Evolutionary conservation across 176 grass and related monocot genomes (phyloP).

Genomic region (Zizania latifolia): DNA sequence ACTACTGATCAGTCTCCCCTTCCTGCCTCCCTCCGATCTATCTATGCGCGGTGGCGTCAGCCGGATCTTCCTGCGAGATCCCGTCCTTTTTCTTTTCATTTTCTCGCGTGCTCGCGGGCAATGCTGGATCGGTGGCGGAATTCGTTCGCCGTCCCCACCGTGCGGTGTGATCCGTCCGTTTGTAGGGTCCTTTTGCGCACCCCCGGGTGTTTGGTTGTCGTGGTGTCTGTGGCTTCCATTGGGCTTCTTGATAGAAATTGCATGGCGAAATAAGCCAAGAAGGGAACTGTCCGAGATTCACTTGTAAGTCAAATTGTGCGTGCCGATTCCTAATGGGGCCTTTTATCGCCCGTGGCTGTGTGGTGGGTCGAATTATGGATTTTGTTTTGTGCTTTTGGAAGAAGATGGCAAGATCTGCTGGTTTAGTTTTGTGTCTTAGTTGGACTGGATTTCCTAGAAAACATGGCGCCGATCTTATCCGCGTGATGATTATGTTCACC

Average conservation of each 20-base stretch:
- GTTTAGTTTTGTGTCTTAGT: too few species aligned
- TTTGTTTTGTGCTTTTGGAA: not conserved
- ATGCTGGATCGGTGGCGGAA: constrained; percentile 9
- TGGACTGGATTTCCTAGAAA: not conserved
- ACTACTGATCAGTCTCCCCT: not conserved
- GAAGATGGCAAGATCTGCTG: not conserved
- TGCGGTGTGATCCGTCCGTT: not conserved
- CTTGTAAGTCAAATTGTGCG: not conserved
- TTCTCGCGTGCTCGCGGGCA: not conserved
- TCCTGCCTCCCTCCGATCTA: not conserved
- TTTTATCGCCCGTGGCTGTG: not conserved
- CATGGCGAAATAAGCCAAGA: not conserved
- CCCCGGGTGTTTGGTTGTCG: not conserved
- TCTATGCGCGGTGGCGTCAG: not conserved
- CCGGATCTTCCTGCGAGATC: constrained; percentile 10
- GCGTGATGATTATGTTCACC: not conserved
- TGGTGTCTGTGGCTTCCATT: not conserved
- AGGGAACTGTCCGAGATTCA: not conserved
- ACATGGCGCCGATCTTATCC: not conserved
- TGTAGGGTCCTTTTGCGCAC: not conserved
- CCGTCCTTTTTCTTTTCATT: not conserved
- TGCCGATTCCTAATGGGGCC: not conserved
- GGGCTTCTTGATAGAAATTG: not conserved
- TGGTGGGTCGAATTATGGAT: constrained; percentile 4
- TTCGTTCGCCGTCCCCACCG: not conserved